phyloP scores from a whole-genome alignment of 176 grass and related monocot species.

The Ananas comosus region DNA sequence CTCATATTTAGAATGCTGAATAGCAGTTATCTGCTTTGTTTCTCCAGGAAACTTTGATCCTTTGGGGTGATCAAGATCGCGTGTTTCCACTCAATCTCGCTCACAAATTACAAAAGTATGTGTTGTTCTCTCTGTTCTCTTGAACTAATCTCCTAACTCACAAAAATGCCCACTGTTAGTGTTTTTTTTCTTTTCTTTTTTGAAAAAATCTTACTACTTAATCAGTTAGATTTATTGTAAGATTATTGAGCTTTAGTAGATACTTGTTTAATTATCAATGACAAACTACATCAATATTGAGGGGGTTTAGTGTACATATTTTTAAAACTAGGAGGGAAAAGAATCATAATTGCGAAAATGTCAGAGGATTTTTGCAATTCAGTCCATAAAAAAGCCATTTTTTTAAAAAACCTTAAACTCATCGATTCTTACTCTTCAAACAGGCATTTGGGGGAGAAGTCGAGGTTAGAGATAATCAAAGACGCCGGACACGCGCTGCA shows the following conservation, averaged over 20 bases:
- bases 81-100: constrained; percentile 61
- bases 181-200: not conserved
- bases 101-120: constrained; percentile 62
- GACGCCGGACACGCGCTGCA: constrained; percentile 81
- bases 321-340: too few relatives aligned
- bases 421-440: not conserved
- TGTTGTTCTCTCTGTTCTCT: too few relatives aligned
- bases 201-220: too few relatives aligned
- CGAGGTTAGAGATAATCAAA: constrained; percentile 61
- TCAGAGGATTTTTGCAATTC: not conserved
- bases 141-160: not conserved
- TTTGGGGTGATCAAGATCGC: constrained; percentile 83
- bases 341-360: not conserved
- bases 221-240: too few relatives aligned
- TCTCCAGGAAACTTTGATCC: constrained; percentile 50
- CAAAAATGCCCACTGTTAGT: not conserved
- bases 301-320: too few relatives aligned
- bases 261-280: too few relatives aligned
- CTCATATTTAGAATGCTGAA: not conserved
- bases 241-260: too few relatives aligned
- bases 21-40: not conserved
- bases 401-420: not conserved
- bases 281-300: too few relatives aligned
- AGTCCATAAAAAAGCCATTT: not conserved
- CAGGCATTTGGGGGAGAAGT: constrained; percentile 57